Evolutionary conservation across 805 yeast genomes (phyloP).

Genomic region (Barnettozyma sucrosica): DNA sequence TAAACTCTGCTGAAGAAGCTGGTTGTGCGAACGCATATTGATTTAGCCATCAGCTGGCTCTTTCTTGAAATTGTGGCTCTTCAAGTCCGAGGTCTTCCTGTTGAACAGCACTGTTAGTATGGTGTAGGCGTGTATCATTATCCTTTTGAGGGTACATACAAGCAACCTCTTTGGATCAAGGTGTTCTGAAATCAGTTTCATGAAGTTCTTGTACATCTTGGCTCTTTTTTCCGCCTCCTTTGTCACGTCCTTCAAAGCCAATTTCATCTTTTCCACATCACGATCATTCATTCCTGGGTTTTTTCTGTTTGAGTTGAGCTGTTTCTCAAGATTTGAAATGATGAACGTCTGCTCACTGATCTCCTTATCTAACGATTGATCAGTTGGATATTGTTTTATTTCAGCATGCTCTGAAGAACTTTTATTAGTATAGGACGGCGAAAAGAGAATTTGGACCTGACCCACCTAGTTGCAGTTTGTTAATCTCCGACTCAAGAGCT

Average conservation of each 20-base stretch:
- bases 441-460: background rate
- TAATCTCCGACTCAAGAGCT: background rate
- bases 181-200: slow-evolving; percentile 16
- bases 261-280: slow-evolving; percentile 8
- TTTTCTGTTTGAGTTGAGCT: background rate
- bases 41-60: background rate
- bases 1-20: background rate
- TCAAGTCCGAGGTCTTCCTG: slow-evolving; percentile 20
- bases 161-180: slow-evolving; percentile 15
- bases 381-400: slow-evolving; percentile 15
- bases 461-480: slow-evolving; percentile 7
- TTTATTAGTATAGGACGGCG: background rate
- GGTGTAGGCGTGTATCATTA: background rate
- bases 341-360: slow-evolving; percentile 1
- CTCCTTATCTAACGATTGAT: slow-evolving; percentile 5
- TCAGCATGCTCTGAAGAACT: slow-evolving; percentile 5
- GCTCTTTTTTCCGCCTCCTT: slow-evolving; percentile 16
- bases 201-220: slow-evolving; percentile 16
- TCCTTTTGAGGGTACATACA: slow-evolving; percentile 6
- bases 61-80: background rate
- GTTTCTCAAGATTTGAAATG: slow-evolving; percentile 4
- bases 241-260: background rate
- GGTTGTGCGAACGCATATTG: background rate
- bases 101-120: background rate
- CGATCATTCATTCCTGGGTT: slow-evolving; percentile 9